Evolutionary conservation across 2,329 filamentous ascomycete species (phyloP), one percentile per base, ranked within the genome.

Genomic region (Penicillium sp.): DNA sequence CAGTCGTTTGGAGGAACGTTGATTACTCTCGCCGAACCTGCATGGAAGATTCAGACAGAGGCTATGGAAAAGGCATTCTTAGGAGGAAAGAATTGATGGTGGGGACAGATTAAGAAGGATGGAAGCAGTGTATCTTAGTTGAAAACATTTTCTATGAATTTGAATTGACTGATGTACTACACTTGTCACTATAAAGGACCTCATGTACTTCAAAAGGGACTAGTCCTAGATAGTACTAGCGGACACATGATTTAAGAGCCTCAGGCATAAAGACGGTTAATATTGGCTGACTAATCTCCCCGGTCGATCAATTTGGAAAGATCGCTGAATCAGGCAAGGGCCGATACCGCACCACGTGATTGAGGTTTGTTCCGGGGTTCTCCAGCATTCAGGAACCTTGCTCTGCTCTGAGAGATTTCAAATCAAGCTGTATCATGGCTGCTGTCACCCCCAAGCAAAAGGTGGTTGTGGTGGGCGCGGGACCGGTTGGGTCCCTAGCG

Each of bases 401-500:
- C 33, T 27, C 39, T 41, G 39, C 47, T 27, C 48, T 37, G 22
- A 16, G n/a, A 37, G 26, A 52, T 24, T 44, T 24, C 29, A 37
- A 27, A 37, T 55, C 22, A 33, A 33, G 43, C 33, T 50, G 48
- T 22, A 51, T 52, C 37, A 62, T 64, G 58, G 47, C 62, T 16
- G 49, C 57, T 19, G 22, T 56, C 33, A 31, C 60, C 37, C 61
- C 62, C 33, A 72, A 67, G 58, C 84, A 90, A 67, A 95, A 91
- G 75, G 86, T 90, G 54, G 83, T 96, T 21, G 84, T 99, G 47
- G 88, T 99, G 48, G 95, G 95, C 53, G 95, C 93, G 53, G 95
- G 95, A 1, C 95, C 95, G 0, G 95, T 99, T 8, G 95, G 95
- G 39, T 91, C 93, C 11, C 80, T 99, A 43, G 93, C 95, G 24